Evolutionary conservation across 805 yeast species (phyloP), one percentile per base, ranked within the genome.

Genomic region (Hanseniaspora valbyensis): DNA sequence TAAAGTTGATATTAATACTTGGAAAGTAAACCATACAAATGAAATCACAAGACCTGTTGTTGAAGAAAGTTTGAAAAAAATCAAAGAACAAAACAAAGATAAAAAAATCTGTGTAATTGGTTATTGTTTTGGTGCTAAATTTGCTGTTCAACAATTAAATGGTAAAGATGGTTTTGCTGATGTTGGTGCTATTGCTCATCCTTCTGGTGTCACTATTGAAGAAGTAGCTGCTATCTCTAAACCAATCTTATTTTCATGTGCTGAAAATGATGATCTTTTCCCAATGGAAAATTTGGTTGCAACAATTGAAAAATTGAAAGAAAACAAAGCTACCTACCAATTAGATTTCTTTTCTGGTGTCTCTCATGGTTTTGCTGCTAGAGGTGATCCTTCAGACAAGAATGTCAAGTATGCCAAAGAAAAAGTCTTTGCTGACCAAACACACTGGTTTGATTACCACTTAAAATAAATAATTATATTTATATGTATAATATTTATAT

Each of bases 41-140:
- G 78, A 71, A n/a, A 61, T 66, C 30, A 73, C 80, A 16, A 58
- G 58, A 32, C 75, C 76, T 16, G 61, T 78, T 39, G 73, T 77
- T 39, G 72, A 72, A 33, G 64, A 63, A 4, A 82, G 74, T 57
- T 59, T 81, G 53, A 57, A 61, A 2, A 60, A 59, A 8, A 64
- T 82, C 52, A 74, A 68, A 53, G 58, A 61, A 25, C 74, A 73
- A 52, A 62, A 65, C 50, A 66, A 66, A n/a, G 75, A 77, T 16
- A 62, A 68, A 48, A 76, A 70, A 56, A 53, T 81, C 21, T 78
- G 74, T 39, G 76, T 77, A 19, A 66, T 81, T 52, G 95, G 96
- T 22, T 79, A 86, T 69, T 87, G 96, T 67, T 87, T 71, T 56
- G 96, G 96, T 62, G 95, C 86, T 37, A 83, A 80, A 64, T 79